Evolutionary conservation across 202 grass and related monocot species (phyloP), one percentile per base, ranked within the genome.

Genomic region (Zizania palustris): DNA sequence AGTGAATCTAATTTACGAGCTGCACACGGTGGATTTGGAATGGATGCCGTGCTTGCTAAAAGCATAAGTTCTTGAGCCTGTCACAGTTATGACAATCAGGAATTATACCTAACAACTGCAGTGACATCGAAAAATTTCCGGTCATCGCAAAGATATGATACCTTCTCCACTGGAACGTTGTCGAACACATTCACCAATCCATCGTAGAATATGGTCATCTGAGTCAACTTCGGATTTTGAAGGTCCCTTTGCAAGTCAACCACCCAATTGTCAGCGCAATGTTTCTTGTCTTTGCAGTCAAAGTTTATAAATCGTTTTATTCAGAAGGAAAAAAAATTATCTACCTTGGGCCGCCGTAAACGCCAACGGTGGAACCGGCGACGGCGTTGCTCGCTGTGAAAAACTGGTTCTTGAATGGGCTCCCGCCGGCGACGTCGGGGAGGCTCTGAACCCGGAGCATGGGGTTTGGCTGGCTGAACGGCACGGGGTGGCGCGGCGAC

Each of bases 151-250:
- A 48, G 44, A 60, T 36, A 60, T 2, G 2, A 7, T 81, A 99
- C 96, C 91, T 91, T 96, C 11, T 93, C 92, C 33, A 88, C 50
- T 0, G 92, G 76, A 60, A 93, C 67, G 28, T 92, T 83, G 19
- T 96, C 88, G n/a, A 89, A 99, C 12, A 94, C 92, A 75, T 88
- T 92, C 65, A 99, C 92, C 7, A 55, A 55, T 10, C 96, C 92
- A 6, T 80, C 67, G 45, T 96, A 99, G 85, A 99, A 96, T 64
- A 99, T 96, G 0, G 96, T 99, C 79, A 99, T 61, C 28, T 90
- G 89, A 6, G 81, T 62, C 4, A 51, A 73, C 48, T 43, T 72
- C 11, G 80, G 78, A 38, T 73, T 86, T 1, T 80, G 70, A 12
- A 72, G 63, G 75, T 85, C 72, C 85, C 94, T 93, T 41, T 54